Percentiles rank a stretch among this genome's conserved stretches.
Conservation (phyloP, 2,329 filamentous ascomycete species). For the Colletotrichum gigasporum region DNA sequence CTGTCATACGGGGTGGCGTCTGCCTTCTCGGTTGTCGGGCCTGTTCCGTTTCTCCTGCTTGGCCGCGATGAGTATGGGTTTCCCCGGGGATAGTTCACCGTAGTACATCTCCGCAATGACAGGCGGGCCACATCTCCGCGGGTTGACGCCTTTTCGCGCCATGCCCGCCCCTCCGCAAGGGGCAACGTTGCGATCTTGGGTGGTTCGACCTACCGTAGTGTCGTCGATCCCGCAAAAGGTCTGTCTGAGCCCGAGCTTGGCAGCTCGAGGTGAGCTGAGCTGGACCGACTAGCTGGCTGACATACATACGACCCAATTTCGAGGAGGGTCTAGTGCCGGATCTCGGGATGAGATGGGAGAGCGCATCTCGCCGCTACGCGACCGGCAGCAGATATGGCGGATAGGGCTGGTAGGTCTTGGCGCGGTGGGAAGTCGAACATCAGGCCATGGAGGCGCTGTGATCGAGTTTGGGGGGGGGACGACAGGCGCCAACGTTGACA, state of each 20-base stretch:
- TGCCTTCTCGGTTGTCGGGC: neutral
- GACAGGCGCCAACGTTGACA: neutral
- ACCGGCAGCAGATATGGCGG: too few relatives aligned
- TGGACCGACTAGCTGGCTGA: neutral
- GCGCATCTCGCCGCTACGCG: neutral
- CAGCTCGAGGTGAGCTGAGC: neutral
- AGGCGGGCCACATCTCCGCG: neutral
- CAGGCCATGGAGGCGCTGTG: conserved; percentile 2
- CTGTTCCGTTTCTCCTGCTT: neutral
- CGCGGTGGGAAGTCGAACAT: neutral
- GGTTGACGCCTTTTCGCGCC: too few relatives aligned
- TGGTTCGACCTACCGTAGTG: too few relatives aligned
- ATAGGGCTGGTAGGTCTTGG: neutral
- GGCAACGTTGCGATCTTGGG: neutral
- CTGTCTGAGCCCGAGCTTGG: neutral
- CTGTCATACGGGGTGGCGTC: conserved; percentile 9
- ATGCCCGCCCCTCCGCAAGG: neutral
- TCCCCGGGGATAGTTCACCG: neutral
- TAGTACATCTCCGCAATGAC: too few relatives aligned
- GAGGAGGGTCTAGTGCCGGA: neutral
- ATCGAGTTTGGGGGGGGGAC: neutral
- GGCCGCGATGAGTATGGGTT: neutral
- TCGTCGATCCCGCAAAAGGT: too few relatives aligned
- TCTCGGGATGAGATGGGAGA: too few relatives aligned
- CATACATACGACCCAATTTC: neutral